Conservation (phyloP, 768 basidiomycete species). For the Boletus eberwhitei region DNA sequence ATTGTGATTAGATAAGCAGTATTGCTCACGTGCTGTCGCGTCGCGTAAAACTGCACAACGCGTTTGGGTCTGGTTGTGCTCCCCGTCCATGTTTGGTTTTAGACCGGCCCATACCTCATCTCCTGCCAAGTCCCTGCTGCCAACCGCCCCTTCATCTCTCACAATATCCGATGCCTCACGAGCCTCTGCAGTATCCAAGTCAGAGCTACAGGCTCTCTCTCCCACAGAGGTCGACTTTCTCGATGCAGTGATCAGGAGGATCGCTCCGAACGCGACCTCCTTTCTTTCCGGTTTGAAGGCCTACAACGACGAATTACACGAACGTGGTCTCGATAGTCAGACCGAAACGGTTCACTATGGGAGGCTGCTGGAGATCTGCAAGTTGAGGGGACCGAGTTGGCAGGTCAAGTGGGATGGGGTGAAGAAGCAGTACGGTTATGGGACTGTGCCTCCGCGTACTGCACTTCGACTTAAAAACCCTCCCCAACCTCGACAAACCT, state of each 20-base stretch:
- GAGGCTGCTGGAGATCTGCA: conserved; percentile 79
- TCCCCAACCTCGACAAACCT: conserved; percentile 15
- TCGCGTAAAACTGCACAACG: conserved; percentile 23
- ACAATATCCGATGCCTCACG: conserved; percentile 37
- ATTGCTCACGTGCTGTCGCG: conserved; percentile 25
- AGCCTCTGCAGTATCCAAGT: conserved; percentile 37
- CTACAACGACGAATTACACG: conserved; percentile 74
- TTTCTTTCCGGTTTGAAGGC: conserved; percentile 83
- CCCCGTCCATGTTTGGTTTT: conserved; percentile 41
- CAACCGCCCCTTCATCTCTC: conserved; percentile 13
- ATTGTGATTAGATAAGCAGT: conserved; percentile 24
- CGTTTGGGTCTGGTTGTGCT: conserved; percentile 8
- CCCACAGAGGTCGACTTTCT: conserved; percentile 64
- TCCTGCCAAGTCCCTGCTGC: conserved; percentile 33
- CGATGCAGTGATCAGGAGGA: conserved; percentile 69
- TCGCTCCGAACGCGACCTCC: conserved; percentile 64
- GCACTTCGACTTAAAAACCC: conserved; percentile 13
- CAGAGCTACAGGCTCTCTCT: conserved; percentile 51
- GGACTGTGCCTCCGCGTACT: conserved; percentile 14
- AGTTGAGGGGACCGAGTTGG: conserved; percentile 78
- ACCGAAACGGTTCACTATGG: conserved; percentile 78
- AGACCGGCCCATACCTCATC: conserved; percentile 49
- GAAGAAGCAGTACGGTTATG: conserved; percentile 53
- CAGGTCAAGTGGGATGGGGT: conserved; percentile 75
- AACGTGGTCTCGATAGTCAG: conserved; percentile 71